Percentiles rank a stretch among this genome's conserved stretches.
These are phyloP conservation scores for Candida montana DNA, from an alignment of 805 yeast genomes.

Conservation along the genomic window DNA sequence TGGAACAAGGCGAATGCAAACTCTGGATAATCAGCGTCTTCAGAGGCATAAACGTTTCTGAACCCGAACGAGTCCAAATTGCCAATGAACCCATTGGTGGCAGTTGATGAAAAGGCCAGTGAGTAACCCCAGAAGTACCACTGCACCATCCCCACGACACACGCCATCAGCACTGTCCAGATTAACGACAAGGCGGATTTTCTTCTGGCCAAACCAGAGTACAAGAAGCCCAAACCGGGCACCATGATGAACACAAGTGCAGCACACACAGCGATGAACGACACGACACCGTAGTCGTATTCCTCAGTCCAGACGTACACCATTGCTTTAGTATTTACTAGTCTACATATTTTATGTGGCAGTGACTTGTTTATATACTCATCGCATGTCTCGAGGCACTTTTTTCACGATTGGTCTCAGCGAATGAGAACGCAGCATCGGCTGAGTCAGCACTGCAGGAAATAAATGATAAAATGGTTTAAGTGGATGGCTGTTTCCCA, in stretches of 20 bases:
- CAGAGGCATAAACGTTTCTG: constrained; percentile 54
- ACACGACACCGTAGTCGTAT: constrained; percentile 43
- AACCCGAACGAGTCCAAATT: constrained; percentile 80
- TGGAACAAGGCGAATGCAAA: constrained; percentile 82
- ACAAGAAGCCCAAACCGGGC: constrained; percentile 89
- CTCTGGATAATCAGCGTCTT: constrained; percentile 60
- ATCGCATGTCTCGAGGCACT: too few relatives aligned
- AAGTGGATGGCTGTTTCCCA: too few relatives aligned
- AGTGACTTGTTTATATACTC: neutral
- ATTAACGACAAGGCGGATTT: constrained; percentile 85
- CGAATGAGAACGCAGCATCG: constrained; percentile 3
- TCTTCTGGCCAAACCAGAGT: constrained; percentile 86
- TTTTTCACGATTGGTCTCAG: constrained; percentile 2
- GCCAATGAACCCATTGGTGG: constrained; percentile 84
- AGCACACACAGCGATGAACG: constrained; percentile 53
- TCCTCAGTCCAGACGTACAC: constrained; percentile 26
- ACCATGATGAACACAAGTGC: constrained; percentile 85
- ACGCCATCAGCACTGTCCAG: constrained; percentile 72
- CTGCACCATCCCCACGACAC: constrained; percentile 71
- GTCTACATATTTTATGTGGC: neutral
- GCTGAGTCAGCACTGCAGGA: constrained; percentile 3
- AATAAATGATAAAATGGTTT: too few relatives aligned
- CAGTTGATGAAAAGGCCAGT: constrained; percentile 74
- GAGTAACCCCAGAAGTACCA: constrained; percentile 99
- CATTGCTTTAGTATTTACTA: constrained; percentile 5